These are phyloP conservation scores for Colletotrichum chrysophilum DNA, from an alignment of 2,329 filamentous ascomycete species.

Conservation along the genomic window DNA sequence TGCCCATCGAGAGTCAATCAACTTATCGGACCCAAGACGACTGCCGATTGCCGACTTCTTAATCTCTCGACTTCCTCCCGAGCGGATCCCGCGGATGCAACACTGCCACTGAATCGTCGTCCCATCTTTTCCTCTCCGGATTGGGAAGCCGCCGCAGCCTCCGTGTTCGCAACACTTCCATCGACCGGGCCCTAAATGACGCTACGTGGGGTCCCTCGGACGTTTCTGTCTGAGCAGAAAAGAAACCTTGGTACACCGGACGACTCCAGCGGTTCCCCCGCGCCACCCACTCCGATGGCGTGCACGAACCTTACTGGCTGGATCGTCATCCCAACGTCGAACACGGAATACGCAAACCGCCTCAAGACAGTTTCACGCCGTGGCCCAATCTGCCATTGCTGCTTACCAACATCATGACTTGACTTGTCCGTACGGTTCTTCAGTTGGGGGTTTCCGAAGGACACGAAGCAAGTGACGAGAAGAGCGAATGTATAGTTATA, in stretches of 20 bases:
- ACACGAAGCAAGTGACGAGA: neutral
- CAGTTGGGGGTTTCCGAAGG: neutral
- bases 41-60: neutral
- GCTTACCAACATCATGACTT: neutral
- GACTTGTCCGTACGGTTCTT: neutral
- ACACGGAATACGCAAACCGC: neutral
- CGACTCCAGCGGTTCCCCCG: constrained; percentile 2
- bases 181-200: neutral
- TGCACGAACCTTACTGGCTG: neutral
- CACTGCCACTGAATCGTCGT: neutral
- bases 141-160: neutral
- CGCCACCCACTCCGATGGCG: neutral
- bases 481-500: neutral
- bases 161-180: neutral
- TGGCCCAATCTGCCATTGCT: neutral
- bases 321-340: neutral
- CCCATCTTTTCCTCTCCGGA: neutral
- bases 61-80: neutral
- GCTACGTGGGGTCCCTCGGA: neutral
- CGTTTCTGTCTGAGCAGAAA: neutral
- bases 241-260: constrained; percentile 3
- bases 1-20: rapidly evolving
- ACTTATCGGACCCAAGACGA: neutral
- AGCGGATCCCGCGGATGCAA: neutral
- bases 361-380: neutral